Percentiles rank a stretch among this genome's conserved stretches.
Evolutionary conservation across 768 basidiomycete species (phyloP).

Genomic region (Coprinopsis marcescibilis): DNA sequence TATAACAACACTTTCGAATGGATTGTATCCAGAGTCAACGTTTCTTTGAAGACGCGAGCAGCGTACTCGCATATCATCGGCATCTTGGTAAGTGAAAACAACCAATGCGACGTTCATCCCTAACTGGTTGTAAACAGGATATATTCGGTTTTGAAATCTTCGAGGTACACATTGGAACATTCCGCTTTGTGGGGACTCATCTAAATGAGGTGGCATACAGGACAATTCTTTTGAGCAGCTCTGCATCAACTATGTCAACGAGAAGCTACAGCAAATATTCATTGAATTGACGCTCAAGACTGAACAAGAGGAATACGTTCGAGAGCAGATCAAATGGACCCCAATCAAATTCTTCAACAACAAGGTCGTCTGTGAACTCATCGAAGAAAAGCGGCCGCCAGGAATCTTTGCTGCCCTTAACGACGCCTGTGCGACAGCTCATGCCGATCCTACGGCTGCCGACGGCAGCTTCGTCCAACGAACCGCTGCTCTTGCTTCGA

Average conservation of each 20-base stretch:
- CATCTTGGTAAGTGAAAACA: slow-evolving; percentile 57
- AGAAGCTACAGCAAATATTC: slow-evolving; percentile 99
- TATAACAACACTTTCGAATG: slow-evolving; percentile 99
- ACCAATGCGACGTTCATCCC: not conserved
- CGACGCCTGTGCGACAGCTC: slow-evolving; percentile 98
- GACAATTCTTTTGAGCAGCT: slow-evolving; percentile 96
- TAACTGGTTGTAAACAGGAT: slow-evolving; percentile 61
- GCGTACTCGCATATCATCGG: slow-evolving; percentile 80
- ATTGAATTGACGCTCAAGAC: slow-evolving; percentile 98
- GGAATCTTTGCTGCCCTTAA: slow-evolving; percentile 98
- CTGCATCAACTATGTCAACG: slow-evolving; percentile 99
- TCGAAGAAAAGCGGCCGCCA: slow-evolving; percentile 93
- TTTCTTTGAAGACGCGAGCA: slow-evolving; percentile 88
- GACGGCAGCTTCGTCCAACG: slow-evolving; percentile 97
- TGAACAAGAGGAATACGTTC: slow-evolving; percentile 98
- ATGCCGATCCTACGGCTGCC: slow-evolving; percentile 93
- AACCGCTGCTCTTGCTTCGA: slow-evolving; percentile 70
- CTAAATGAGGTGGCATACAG: slow-evolving; percentile 29
- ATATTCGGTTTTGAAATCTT: slow-evolving; percentile 99
- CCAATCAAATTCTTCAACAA: slow-evolving; percentile 99
- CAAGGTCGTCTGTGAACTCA: slow-evolving; percentile 96
- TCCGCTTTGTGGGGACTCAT: not conserved
- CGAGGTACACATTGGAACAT: slow-evolving; percentile 53
- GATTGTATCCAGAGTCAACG: slow-evolving; percentile 95
- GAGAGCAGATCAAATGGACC: slow-evolving; percentile 98